These are phyloP conservation scores for Pneumocystis carinii DNA, from an alignment of 1,139 yeast genomes.

Conservation along the genomic window DNA sequence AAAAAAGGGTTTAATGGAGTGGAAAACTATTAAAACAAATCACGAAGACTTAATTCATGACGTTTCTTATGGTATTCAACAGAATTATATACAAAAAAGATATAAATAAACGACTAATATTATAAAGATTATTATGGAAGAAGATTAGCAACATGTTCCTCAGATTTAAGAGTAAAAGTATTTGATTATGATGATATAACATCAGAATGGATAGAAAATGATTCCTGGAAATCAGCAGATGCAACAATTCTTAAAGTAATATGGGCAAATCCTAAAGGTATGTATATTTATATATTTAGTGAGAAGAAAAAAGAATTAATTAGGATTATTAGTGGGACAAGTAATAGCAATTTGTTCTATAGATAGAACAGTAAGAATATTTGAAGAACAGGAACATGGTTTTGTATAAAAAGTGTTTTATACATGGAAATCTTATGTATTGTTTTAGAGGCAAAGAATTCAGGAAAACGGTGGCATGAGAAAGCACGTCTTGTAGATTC, in stretches of 20 bases:
- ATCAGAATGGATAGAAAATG: conserved; percentile 57
- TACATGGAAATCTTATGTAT: neutral
- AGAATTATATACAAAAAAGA: conserved; percentile 5
- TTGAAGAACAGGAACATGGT: conserved; percentile 57
- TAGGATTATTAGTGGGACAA: conserved; percentile 34
- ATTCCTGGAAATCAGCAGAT: conserved; percentile 92
- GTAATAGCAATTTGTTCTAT: conserved; percentile 76
- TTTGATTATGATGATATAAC: conserved; percentile 36
- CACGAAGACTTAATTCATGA: conserved; percentile 88
- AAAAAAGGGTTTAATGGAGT: too few species aligned
- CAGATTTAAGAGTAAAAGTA: conserved; percentile 81
- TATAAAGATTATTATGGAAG: conserved; percentile 59
- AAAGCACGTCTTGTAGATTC: conserved; percentile 13
- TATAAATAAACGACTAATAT: neutral
- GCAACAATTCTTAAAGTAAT: conserved; percentile 65
- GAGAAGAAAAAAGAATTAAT: neutral
- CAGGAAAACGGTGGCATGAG: conserved; percentile 67
- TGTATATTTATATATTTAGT: neutral
- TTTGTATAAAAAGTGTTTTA: neutral
- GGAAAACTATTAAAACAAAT: conserved; percentile 43
- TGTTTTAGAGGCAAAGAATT: neutral
- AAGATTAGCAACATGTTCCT: conserved; percentile 79
- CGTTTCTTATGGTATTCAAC: conserved; percentile 47
- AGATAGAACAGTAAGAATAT: conserved; percentile 73
- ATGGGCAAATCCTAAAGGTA: conserved; percentile 89